Evolutionary conservation across 306 rosid species (phyloP), one percentile per base, ranked within the genome.

Genomic region (Cyamopsis tetragonoloba): DNA sequence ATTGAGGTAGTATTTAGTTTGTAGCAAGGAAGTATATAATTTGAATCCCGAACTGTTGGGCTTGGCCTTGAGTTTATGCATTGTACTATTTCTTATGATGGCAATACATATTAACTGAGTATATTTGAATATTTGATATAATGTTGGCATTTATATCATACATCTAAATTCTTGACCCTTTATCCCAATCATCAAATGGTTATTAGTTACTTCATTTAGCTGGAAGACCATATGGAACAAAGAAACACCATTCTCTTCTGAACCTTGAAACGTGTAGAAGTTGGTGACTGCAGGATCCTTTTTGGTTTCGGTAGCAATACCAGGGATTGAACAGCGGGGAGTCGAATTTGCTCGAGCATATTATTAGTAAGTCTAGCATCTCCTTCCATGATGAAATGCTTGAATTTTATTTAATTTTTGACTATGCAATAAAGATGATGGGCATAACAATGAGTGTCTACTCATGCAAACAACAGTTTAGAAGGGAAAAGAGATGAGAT

Each of bases 1-100:
- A 47, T 17, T 57, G 74, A 37, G 74, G 69, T 71, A 64, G 65
- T 46, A 8, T 66, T 65, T 59, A 71, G 76, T 17, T 59, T 63
- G 68, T 32, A 7, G 22, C 57, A 72, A 54, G n/a, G 6, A 44
- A 39, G 71, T 43, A 65, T 47, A 59, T 50, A 70, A 46, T 58
- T 61, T 48, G 47, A 41, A 56, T 42, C 61, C 39, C 60, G 59
- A 19, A 26, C 12, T 15, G 12, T 68, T 62, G 18, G 51, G 27
- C 24, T 57, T 11, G 41, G 13, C 39, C 24, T 46, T 50, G 61
- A 79, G 62, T 67, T 69, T 53, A 6, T 62, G 72, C 43, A 15
- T 13, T 72, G 69, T 71, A 39, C 27, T 57, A 60, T 70, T 31
- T 37, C 10, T 51, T 30, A 26, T 24, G 22, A 30, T 60, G 24